Conservation (phyloP, 1,139 yeast species). For the Candida sp. region DNA sequence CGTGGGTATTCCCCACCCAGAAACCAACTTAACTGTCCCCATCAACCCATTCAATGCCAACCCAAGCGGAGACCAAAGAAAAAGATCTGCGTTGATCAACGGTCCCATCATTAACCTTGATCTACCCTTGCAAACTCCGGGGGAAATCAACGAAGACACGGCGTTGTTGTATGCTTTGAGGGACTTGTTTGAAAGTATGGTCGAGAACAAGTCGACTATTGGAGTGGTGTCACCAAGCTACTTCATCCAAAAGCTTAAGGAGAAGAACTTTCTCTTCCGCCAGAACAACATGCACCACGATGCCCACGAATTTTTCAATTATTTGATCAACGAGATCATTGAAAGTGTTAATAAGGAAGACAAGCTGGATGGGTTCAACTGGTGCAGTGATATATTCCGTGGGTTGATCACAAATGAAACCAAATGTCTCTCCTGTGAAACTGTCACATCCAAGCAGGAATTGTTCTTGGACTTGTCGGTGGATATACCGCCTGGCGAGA, state of each 20-base stretch:
- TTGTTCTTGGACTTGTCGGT: constrained; percentile 85
- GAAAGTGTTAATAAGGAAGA: constrained; percentile 60
- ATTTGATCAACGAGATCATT: constrained; percentile 78
- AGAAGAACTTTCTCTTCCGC: constrained; percentile 83
- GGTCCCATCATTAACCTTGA: constrained; percentile 91
- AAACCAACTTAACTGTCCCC: constrained; percentile 35
- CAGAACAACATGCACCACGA: constrained; percentile 95
- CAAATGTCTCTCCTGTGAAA: constrained; percentile 89
- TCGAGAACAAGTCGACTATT: constrained; percentile 66
- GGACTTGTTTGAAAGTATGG: constrained; percentile 85
- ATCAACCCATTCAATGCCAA: constrained; percentile 49
- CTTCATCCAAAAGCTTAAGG: constrained; percentile 75
- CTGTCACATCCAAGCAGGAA: constrained; percentile 84
- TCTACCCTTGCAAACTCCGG: constrained; percentile 51
- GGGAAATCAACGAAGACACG: constrained; percentile 50
- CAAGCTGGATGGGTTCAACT: constrained; percentile 36
- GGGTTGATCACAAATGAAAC: constrained; percentile 89
- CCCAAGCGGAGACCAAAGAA: constrained; percentile 76
- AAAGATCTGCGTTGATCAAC: constrained; percentile 74
- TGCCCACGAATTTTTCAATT: constrained; percentile 95
- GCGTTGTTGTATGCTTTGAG: constrained; percentile 75
- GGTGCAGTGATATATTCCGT: constrained; percentile 79
- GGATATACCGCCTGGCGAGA: constrained; percentile 75
- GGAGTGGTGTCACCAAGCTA: constrained; percentile 88
- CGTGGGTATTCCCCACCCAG: constrained; percentile 51